These are phyloP conservation scores for Rubia peregrina DNA, from an alignment of 305 asterid genomes.

Conservation along the genomic window DNA sequence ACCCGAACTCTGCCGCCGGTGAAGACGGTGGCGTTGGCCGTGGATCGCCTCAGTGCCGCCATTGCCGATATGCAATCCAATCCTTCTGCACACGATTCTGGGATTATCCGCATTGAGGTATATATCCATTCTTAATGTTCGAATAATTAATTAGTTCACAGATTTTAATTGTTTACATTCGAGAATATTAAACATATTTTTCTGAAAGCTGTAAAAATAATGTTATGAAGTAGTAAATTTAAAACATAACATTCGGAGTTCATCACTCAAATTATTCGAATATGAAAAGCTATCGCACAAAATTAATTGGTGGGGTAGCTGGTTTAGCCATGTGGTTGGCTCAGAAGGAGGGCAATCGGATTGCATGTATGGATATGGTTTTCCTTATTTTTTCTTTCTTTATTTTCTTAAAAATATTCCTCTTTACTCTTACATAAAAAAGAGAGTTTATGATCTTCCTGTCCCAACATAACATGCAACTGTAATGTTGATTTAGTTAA, in stretches of 20 bases:
- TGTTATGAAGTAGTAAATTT: too few species aligned
- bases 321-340: conserved; percentile 67
- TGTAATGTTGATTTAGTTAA: too few species aligned
- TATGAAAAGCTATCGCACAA: too few species aligned
- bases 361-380: conserved; percentile 7
- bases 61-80: conserved; percentile 39
- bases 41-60: conserved; percentile 55
- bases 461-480: too few species aligned
- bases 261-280: too few species aligned
- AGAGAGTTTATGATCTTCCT: too few species aligned
- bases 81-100: conserved; percentile 44
- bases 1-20: conserved; percentile 52
- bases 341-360: conserved; percentile 10
- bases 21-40: conserved; percentile 40
- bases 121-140: background rate
- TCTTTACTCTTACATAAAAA: too few species aligned
- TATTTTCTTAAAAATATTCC: too few species aligned
- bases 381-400: background rate
- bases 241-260: too few species aligned
- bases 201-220: background rate
- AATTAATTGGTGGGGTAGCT: background rate
- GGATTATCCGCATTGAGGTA: conserved; percentile 78
- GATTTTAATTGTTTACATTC: too few species aligned
- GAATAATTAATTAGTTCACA: too few species aligned
- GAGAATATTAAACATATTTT: too few species aligned